Evolutionary conservation across 1,139 yeast species (phyloP), one percentile per base, ranked within the genome.

Genomic region (Candida neerlandica): DNA sequence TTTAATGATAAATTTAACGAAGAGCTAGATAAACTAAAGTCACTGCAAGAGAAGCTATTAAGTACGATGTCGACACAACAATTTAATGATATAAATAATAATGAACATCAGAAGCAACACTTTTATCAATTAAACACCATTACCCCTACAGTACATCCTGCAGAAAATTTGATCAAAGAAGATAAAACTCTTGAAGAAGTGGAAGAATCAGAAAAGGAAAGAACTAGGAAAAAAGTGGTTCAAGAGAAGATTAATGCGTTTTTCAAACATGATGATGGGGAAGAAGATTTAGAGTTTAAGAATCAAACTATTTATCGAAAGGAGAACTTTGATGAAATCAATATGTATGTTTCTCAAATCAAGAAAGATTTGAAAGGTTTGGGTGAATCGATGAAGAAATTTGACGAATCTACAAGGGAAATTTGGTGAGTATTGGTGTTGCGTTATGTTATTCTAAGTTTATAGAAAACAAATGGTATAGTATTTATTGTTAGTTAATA

Each of bases 1-100:
- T 87, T 89, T 61, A 86, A 86, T 44, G 74, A 75, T 3, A 73
- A 77, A 37, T 89, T 87, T 60, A 80, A 81, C 37, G 69, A 71
- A 7, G 84, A 85, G 38, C 66, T 91, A 52, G 69, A 68, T 23
- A 71, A 77, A 46, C 72, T 89, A 49, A 81, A 89, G 53, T 64
- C 65, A 29, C 75, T 85, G 34, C 96, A 91, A 63, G 69, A 82
- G 41, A 78, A 75, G 46, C 68, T 90, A 38, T 74, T 89, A 19
- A 75, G 76, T 35, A 75, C 81, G 18, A 80, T 90, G 78, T 77
- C 76, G 16, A 64, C 69, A 18, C 77, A 73, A 47, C 73, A 68
- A 44, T 62, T 62, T 43, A 47, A 52, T 21, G 56, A 52, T 44
- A 37, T 49, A 18, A 54, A 51, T 21, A 55, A 58, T 2, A 57